Evolutionary conservation across 768 basidiomycete species (phyloP).

Genomic region (Austroboletus eburneus): DNA sequence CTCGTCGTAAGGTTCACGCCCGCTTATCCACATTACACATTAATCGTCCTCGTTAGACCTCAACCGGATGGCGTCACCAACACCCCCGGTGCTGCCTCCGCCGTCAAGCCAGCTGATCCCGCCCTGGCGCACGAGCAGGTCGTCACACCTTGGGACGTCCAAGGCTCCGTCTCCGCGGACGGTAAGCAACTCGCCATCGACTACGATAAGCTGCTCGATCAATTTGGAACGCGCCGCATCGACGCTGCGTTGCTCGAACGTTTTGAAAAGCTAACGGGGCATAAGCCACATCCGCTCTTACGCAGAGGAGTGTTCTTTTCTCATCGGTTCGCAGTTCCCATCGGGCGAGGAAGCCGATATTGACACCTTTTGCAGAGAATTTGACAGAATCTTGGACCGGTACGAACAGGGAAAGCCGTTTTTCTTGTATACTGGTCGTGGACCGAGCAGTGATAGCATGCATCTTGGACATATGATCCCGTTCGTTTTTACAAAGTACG

Average conservation of each 20-base stretch:
- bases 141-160: slow-evolving; percentile 97
- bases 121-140: slow-evolving; percentile 55
- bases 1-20: slow-evolving; percentile 26
- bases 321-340: slow-evolving; percentile 65
- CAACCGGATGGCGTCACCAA: slow-evolving; percentile 7
- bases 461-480: slow-evolving; percentile 98
- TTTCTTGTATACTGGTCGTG: slow-evolving; percentile 96
- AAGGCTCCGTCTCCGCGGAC: slow-evolving; percentile 82
- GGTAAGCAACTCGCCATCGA: slow-evolving; percentile 93
- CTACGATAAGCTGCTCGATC: slow-evolving; percentile 91
- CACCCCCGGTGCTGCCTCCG: slow-evolving; percentile 19
- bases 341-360: neutral
- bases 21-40: neutral
- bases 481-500: slow-evolving; percentile 94
- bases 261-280: slow-evolving; percentile 89
- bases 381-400: slow-evolving; percentile 89
- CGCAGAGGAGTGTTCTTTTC: slow-evolving; percentile 96
- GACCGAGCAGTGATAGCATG: slow-evolving; percentile 95
- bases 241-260: slow-evolving; percentile 74
- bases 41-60: slow-evolving; percentile 10
- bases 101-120: slow-evolving; percentile 30
- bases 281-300: slow-evolving; percentile 81
- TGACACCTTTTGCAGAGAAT: slow-evolving; percentile 56
- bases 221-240: slow-evolving; percentile 88
- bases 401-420: slow-evolving; percentile 97